Percentiles rank a stretch among this genome's conserved stretches.
Conservation (phyloP, 1,284 basidiomycete species). For the Ganoderma sinense region DNA sequence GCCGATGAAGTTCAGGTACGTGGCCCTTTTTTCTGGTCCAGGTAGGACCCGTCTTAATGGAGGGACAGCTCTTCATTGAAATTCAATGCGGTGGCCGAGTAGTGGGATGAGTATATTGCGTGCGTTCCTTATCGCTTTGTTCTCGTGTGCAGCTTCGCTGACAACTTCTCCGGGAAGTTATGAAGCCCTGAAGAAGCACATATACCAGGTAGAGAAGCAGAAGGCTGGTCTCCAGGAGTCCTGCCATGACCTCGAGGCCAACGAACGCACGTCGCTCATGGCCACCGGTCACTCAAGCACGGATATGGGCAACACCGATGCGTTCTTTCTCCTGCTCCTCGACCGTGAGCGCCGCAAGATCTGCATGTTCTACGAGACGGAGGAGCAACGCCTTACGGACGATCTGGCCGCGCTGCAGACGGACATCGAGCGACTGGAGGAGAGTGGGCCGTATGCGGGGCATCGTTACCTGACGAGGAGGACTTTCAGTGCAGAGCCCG, state of each 20-base stretch:
- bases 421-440: no score
- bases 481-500: no score
- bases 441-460: no score
- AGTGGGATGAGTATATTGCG: conserved; percentile 94
- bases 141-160: neutral
- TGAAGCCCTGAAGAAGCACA: conserved; percentile 86
- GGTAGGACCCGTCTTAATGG: neutral
- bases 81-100: conserved; percentile 94
- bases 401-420: no score
- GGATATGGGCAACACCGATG: no score
- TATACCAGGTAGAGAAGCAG: conserved; percentile 66
- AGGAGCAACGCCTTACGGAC: no score
- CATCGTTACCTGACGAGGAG: conserved; percentile 36
- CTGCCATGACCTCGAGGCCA: no score
- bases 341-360: no score
- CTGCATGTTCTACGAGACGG: no score
- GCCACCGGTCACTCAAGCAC: no score
- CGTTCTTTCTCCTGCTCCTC: no score
- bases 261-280: conserved; percentile 25
- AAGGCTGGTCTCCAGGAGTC: no score
- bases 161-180: conserved; percentile 57
- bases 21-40: neutral
- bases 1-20: conserved; percentile 59
- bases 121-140: conserved; percentile 47
- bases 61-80: conserved; percentile 75